Conservation (phyloP, 371 early-diverging fungal genomes). For the Vavraia culicis region DNA sequence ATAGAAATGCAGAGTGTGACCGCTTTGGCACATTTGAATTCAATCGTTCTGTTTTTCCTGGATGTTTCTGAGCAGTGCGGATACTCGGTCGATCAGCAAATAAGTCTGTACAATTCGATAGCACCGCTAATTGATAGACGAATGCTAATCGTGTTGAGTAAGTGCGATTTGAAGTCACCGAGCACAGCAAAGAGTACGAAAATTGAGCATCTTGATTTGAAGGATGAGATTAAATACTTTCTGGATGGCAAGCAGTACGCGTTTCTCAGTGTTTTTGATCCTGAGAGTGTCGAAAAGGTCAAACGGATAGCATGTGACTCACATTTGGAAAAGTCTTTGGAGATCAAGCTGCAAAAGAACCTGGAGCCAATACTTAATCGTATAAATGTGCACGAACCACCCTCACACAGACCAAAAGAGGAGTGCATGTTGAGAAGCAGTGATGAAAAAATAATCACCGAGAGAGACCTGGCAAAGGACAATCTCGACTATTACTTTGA, state of each 20-base stretch:
- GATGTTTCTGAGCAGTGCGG: conserved; percentile 97
- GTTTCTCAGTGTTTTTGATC: conserved; percentile 32
- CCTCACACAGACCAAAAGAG: conserved; percentile 63
- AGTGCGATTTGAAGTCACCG: conserved; percentile 59
- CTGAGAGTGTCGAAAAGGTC: conserved; percentile 34
- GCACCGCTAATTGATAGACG: conserved; percentile 93
- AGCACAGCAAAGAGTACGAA: too few species aligned
- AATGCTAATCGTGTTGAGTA: conserved; percentile 78
- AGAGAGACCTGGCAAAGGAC: conserved; percentile 8
- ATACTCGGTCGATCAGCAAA: conserved; percentile 76
- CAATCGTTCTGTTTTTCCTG: conserved; percentile 88
- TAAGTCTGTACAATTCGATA: conserved; percentile 66
- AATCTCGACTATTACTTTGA: conserved; percentile 11
- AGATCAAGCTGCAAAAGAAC: conserved; percentile 42
- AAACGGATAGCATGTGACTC: conserved; percentile 40
- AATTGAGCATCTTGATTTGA: conserved; percentile 41
- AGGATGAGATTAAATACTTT: conserved; percentile 56
- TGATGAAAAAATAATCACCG: conserved; percentile 46
- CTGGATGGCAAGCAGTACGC: conserved; percentile 49
- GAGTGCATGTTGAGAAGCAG: conserved; percentile 60
- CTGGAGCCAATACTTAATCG: conserved; percentile 48
- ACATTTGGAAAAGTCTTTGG: conserved; percentile 34
- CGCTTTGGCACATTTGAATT: conserved; percentile 89
- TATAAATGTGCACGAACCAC: conserved; percentile 58
- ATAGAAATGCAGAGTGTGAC: conserved; percentile 99